Evolutionary conservation across 257 asterid species (phyloP), one percentile per base, ranked within the genome.

Genomic region (Rauvolfia tetraphylla): DNA sequence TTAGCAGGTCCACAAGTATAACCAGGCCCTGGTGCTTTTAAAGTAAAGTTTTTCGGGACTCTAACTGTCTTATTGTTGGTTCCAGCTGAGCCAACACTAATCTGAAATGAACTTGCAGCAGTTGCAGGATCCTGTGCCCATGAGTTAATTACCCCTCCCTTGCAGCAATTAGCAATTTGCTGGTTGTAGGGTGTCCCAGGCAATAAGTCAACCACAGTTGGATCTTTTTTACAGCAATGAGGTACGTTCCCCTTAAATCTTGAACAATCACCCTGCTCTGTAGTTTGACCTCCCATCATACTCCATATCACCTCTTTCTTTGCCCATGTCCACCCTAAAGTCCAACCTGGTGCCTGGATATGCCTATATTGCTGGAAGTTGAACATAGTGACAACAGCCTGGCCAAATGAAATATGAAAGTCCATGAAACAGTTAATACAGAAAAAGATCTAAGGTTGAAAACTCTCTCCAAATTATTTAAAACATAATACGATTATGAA

Each of bases 191-290:
- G 96, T 61, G 98, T 88, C 69, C 96, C 94, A 0, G 96, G 98
- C 69, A 93, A 70, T 39, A 93, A 79, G 82, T 93, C 98, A 11
- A 93, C 92, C 8, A 93, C 90, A 0, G 90, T 87, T 15, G 98
- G 98, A 49, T 88, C 89, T 80, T 86, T 89, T 83, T 85, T 88
- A 79, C 97, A 93, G 79, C 98, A 89, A 85, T 93, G 97, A 4
- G 97, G 98, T 54, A 82, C 59, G 51, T 85, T 91, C 66, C 86
- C 89, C 81, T 91, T 89, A 71, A 54, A 93, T 78, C 75, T 92
- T 4, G 97, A 92, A 75, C 97, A 94, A 84, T 94, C 98, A 67
- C 98, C 98, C 82, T 94, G 98, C 61, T 94, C 97, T 0, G 97
- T 90, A 0, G 98, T 79, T 79, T 94, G 97, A 61, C 80, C 86